Conservation (phyloP, 176 grass and related monocot genomes). For the Oryza australiensis region DNA sequence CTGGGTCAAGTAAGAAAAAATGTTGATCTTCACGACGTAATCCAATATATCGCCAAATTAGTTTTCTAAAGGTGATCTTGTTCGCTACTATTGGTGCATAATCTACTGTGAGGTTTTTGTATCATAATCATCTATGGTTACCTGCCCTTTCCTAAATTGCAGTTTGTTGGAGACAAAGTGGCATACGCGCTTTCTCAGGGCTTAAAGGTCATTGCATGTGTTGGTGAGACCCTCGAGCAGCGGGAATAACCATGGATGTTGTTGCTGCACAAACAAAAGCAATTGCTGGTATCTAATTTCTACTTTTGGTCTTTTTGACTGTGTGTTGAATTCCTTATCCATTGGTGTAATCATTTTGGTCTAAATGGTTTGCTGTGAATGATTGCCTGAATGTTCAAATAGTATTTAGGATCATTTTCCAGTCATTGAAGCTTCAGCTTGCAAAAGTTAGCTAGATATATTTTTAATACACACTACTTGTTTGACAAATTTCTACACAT, state of each 20-base stretch:
- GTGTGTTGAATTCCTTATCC: neutral
- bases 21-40: too few species aligned
- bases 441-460: neutral
- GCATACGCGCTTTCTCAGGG: slow-evolving; percentile 89
- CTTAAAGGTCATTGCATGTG: slow-evolving; percentile 95
- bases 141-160: neutral
- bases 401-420: neutral
- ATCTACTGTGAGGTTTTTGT: neutral
- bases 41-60: neutral
- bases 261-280: slow-evolving; percentile 95
- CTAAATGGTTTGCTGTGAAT: neutral
- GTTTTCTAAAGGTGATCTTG: neutral
- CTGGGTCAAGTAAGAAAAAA: too few species aligned
- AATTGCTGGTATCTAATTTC: slow-evolving; percentile 68
- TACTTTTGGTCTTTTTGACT: neutral
- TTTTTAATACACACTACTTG: neutral
- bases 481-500: neutral
- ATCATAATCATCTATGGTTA: neutral
- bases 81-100: neutral
- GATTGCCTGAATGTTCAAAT: neutral
- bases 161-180: slow-evolving; percentile 98
- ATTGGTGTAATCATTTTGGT: neutral
- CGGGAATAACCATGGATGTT: slow-evolving; percentile 83
- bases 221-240: slow-evolving; percentile 96
- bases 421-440: neutral